Evolutionary conservation across 1,284 basidiomycete species (phyloP), one percentile per base, ranked within the genome.

Genomic region (Cryptococcus jaspeensis): DNA sequence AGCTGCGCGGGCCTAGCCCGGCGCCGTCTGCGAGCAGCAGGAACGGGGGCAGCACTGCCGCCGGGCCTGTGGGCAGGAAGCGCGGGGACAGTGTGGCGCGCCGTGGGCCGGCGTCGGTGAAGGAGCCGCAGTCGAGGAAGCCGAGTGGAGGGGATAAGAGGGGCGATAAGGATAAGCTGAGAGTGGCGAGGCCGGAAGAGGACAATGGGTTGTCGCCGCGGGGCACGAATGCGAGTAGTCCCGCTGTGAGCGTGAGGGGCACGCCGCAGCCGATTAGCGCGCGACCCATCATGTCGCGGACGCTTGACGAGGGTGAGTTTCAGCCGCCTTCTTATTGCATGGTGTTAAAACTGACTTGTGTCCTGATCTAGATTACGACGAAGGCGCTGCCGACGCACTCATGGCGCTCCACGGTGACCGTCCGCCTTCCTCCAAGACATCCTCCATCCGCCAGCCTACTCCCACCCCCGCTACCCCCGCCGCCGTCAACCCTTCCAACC

Each of bases 301-400:
- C 67, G 3, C 66, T 77, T 3, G 74, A 78, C 56, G 76, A 78
- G 49, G 74, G 74, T 75, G 59, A 70, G 70, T 57, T 28, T 15
- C 41, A 7, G 1, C 22, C 18, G 12, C 13, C 20, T 42, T 20
- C 32, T 20, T 1, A 20, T 8, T 23, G n/a, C 16, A 36, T 50
- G 37, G 23, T 23, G 20, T 13, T 44, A 32, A 22, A n/a, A n/a
- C 42, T 44, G 51, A 65, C 43, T 44, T n/a, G n/a, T n/a, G n/a
- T n/a, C n/a, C n/a, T n/a, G n/a, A n/a, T 16, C 22, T 50, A 77
- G 76, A 78, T 50, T 78, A 78, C 53, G 76, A 78, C 61, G 76
- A 77, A 61, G 73, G 74, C 11, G 73, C 72, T 13, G 73, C 69
- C 18, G 75, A 77, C 53, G 76, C 76, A 37, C 62, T 78, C 18